Percentiles rank a stretch among this genome's conserved stretches.
These are phyloP conservation scores for Neurospora sp. DNA, from an alignment of 495 filamentous ascomycete genomes.

Conservation along the genomic window DNA sequence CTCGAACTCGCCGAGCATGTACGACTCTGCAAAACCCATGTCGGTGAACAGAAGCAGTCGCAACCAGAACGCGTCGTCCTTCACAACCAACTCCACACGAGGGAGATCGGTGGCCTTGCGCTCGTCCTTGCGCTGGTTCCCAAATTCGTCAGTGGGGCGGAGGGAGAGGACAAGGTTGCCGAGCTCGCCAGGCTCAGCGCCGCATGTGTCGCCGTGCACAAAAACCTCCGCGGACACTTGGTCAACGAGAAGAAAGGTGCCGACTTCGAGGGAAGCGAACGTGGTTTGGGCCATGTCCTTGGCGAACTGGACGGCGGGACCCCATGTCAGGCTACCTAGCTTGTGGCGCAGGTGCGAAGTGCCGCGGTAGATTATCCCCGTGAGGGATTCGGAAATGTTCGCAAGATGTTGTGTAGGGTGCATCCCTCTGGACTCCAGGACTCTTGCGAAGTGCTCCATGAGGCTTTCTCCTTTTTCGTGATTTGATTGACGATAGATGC, in stretches of 20 bases:
- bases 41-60: constrained; percentile 54
- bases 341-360: constrained; percentile 23
- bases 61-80: constrained; percentile 55
- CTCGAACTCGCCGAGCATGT: constrained; percentile 58
- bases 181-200: constrained; percentile 3
- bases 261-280: constrained; percentile 31
- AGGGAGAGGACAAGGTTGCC: not conserved
- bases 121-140: constrained; percentile 9
- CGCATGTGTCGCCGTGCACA: constrained; percentile 21
- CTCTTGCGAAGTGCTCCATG: not conserved
- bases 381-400: not conserved
- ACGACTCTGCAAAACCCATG: constrained; percentile 66
- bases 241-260: constrained; percentile 33
- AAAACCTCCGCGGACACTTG: constrained; percentile 19
- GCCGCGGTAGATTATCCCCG: constrained; percentile 5
- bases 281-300: constrained; percentile 28
- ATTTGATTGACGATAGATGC: not conserved
- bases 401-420: not conserved
- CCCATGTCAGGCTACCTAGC: constrained; percentile 28
- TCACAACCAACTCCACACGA: constrained; percentile 39
- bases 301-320: constrained; percentile 28
- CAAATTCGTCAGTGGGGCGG: constrained; percentile 2
- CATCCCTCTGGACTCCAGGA: not conserved
- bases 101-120: constrained; percentile 17
- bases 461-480: not conserved